These are phyloP conservation scores for Rhododendron ferrugineum DNA, from an alignment of 148 eudicot species.

Conservation along the genomic window DNA sequence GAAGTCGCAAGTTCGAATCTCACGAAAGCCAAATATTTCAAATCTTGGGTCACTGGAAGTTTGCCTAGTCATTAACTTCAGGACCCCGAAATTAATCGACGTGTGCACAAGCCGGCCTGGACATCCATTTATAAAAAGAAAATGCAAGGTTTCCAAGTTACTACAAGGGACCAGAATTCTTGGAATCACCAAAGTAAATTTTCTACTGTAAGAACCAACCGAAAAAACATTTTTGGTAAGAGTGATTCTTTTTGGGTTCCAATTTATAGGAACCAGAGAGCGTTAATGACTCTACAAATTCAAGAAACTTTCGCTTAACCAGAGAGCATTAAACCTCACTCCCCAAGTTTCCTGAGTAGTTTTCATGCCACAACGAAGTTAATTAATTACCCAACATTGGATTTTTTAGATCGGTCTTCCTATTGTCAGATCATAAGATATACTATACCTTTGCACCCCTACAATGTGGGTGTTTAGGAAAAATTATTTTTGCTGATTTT, in stretches of 20 bases:
- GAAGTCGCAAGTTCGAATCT: too few species aligned
- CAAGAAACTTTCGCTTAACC: neutral
- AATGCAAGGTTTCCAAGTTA: neutral
- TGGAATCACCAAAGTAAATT: conserved; percentile 5
- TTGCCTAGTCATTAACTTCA: neutral
- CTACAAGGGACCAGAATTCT: conserved; percentile 5
- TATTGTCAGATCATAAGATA: too few species aligned
- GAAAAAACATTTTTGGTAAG: conserved; percentile 6
- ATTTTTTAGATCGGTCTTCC: neutral
- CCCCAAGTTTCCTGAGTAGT: neutral
- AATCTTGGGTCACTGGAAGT: too few species aligned
- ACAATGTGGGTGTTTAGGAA: too few species aligned
- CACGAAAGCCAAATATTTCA: too few species aligned
- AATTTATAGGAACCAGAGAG: neutral
- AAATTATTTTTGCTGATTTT: too few species aligned
- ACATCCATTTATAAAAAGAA: neutral
- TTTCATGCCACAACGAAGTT: neutral
- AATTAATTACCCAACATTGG: neutral
- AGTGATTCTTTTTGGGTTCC: conserved; percentile 4
- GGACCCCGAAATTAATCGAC: neutral
- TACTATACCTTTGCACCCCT: too few species aligned
- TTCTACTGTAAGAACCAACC: neutral
- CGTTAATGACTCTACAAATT: neutral
- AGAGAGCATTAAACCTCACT: neutral
- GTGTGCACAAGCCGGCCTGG: neutral